Conservation (phyloP, 2,329 filamentous ascomycete species). For the Didymella pomorum region DNA sequence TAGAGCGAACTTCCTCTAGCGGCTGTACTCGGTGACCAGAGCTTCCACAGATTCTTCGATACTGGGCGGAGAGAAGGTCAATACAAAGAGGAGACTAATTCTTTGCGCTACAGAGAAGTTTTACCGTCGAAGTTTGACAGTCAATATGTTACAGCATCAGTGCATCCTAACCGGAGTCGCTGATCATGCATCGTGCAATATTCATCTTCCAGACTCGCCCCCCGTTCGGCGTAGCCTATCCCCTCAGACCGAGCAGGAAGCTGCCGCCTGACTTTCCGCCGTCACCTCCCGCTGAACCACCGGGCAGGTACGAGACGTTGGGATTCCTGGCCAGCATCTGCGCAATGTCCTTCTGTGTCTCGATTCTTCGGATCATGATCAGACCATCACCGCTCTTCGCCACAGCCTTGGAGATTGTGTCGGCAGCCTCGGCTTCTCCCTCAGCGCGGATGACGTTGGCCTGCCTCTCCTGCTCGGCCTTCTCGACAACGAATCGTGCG, state of each 20-base stretch:
- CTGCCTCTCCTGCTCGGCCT: conserved; percentile 97
- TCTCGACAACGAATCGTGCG: conserved; percentile 97
- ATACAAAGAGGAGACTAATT: conserved; percentile 47
- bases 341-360: conserved; percentile 95
- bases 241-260: conserved; percentile 72
- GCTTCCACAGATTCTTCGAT: background rate
- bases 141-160: conserved; percentile 44
- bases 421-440: conserved; percentile 95
- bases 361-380: conserved; percentile 95
- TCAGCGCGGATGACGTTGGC: conserved; percentile 98
- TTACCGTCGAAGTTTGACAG: conserved; percentile 27
- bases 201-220: conserved; percentile 5
- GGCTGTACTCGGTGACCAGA: background rate
- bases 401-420: conserved; percentile 93
- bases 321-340: conserved; percentile 88
- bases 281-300: conserved; percentile 65
- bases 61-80: background rate
- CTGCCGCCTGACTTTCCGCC: conserved; percentile 68
- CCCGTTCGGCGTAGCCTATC: conserved; percentile 21
- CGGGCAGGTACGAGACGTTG: conserved; percentile 93
- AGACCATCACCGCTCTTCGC: conserved; percentile 92
- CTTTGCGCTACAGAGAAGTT: conserved; percentile 43
- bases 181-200: conserved; percentile 34
- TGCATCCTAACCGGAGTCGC: conserved; percentile 24
- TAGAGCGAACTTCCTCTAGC: background rate